These are phyloP conservation scores for Vitis cinerea DNA, from an alignment of 164 flowering plant species.

Conservation along the genomic window DNA sequence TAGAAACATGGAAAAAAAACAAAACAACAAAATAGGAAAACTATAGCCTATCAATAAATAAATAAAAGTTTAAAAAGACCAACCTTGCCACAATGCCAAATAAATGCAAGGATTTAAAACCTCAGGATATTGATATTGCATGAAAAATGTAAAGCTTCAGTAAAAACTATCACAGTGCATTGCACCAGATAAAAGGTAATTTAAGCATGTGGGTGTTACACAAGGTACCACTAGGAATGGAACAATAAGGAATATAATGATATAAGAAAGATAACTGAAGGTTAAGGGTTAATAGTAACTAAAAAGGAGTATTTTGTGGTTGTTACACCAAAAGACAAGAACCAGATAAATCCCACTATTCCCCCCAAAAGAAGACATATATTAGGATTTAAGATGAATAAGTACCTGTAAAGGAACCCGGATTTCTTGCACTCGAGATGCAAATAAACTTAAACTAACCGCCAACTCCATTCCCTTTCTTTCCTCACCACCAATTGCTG, in stretches of 20 bases:
- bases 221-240: too few species aligned
- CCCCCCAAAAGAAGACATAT: neutral
- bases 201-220: too few species aligned
- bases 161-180: neutral
- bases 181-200: neutral
- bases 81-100: neutral
- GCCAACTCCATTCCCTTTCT: slow-evolving; percentile 99
- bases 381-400: neutral
- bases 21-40: too few species aligned
- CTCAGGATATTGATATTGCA: neutral
- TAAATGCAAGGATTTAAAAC: neutral
- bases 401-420: slow-evolving; percentile 95
- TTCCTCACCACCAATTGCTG: slow-evolving; percentile 96
- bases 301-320: neutral
- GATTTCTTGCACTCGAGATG: slow-evolving; percentile 97
- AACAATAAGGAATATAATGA: neutral
- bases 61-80: too few species aligned
- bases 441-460: slow-evolving; percentile 96
- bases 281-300: neutral
- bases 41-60: too few species aligned
- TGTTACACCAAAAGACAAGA: neutral
- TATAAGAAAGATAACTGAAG: neutral
- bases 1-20: too few species aligned
- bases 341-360: neutral
- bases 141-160: neutral